Evolutionary conservation across 306 rosid genomes (phyloP).

Genomic region (Trifolium repens): DNA sequence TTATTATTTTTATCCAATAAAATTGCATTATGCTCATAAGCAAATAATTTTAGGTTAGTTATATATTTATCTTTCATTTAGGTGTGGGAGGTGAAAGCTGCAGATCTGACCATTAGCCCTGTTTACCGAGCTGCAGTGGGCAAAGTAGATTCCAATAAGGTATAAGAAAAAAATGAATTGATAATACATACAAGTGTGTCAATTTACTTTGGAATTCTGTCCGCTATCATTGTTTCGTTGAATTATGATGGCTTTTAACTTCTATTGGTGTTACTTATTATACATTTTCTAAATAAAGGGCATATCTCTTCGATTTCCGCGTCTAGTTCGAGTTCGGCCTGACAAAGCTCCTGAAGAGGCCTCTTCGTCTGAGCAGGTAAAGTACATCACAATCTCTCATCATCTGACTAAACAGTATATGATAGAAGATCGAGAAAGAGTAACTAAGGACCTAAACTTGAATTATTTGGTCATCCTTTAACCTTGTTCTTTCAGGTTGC

Average conservation of each 20-base stretch:
- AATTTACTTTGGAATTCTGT: slow-evolving; percentile 20
- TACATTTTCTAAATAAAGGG: slow-evolving; percentile 54
- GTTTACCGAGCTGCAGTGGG: slow-evolving; percentile 91
- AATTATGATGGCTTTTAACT: slow-evolving; percentile 20
- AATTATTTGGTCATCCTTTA: slow-evolving; percentile 8
- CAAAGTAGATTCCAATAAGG: slow-evolving; percentile 78
- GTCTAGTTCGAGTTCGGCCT: slow-evolving; percentile 73
- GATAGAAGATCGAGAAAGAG: slow-evolving; percentile 13
- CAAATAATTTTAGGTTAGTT: slow-evolving; percentile 1
- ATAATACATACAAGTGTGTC: slow-evolving; percentile 8
- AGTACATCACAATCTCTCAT: slow-evolving; percentile 7
- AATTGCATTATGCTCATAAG: slow-evolving; percentile 5
- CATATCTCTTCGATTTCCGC: slow-evolving; percentile 92
- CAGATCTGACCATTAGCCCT: slow-evolving; percentile 94
- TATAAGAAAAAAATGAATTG: slow-evolving; percentile 47
- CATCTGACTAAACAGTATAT: slow-evolving; percentile 10
- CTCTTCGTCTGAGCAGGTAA: slow-evolving; percentile 82
- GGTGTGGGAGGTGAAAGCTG: slow-evolving; percentile 99
- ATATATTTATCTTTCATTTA: slow-evolving; percentile 38
- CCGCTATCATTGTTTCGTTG: slow-evolving; percentile 29
- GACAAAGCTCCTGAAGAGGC: slow-evolving; percentile 91
- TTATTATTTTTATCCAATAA: background rate
- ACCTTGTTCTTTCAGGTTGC: slow-evolving; percentile 66
- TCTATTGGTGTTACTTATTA: slow-evolving; percentile 32
- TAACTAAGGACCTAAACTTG: slow-evolving; percentile 14